Percentiles rank a stretch among this genome's conserved stretches.
phyloP scores from a whole-genome alignment of 1,284 basidiomycete species.

The Tranzscheliella williamsii region DNA sequence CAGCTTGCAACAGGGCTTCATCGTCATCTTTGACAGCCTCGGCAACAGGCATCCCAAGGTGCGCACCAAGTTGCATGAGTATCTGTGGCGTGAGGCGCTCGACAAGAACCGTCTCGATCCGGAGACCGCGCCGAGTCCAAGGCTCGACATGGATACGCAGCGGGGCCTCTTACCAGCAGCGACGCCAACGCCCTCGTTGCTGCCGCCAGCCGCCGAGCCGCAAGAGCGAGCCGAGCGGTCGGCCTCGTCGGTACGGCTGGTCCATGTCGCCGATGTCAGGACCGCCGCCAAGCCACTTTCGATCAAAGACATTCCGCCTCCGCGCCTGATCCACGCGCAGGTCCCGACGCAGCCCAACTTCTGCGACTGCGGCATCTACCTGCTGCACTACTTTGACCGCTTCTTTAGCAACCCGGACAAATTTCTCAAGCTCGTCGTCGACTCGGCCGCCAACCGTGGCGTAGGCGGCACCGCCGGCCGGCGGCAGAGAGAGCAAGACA shows the following conservation, averaged over 20 bases:
- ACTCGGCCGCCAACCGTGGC: not conserved
- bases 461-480: not conserved
- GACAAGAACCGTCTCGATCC: conserved; percentile 74
- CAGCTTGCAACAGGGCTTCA: conserved; percentile 18
- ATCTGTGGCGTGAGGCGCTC: conserved; percentile 76
- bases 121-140: too few relatives aligned
- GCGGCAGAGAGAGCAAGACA: not conserved
- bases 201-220: too few relatives aligned
- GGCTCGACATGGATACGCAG: too few relatives aligned
- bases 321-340: conserved; percentile 31
- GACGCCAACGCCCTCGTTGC: too few relatives aligned
- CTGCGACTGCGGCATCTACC: conserved; percentile 74
- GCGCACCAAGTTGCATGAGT: conserved; percentile 69
- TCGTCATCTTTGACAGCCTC: conserved; percentile 74
- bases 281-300: conserved; percentile 4
- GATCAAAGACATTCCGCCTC: conserved; percentile 15
- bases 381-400: conserved; percentile 55
- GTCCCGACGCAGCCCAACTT: conserved; percentile 76
- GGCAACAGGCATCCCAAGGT: conserved; percentile 72
- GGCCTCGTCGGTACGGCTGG: too few relatives aligned
- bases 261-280: not conserved
- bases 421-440: conserved; percentile 17
- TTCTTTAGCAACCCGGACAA: conserved; percentile 48
- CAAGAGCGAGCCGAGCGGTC: too few relatives aligned
- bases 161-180: too few relatives aligned